Percentiles rank a stretch among this genome's conserved stretches.
Evolutionary conservation across 495 filamentous ascomycete genomes (phyloP).

Genomic region (Daldinia loculata): DNA sequence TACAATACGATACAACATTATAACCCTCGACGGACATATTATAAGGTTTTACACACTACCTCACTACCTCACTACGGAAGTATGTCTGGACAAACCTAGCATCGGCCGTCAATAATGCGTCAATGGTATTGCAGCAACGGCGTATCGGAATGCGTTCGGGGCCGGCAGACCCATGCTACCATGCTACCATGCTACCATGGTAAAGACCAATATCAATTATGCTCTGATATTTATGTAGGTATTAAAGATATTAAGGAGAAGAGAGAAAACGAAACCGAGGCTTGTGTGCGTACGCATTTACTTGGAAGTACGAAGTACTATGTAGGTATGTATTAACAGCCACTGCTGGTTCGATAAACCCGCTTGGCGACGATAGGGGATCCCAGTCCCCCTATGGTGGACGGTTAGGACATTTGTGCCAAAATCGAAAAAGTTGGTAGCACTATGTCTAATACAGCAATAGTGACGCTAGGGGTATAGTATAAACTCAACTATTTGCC

Average conservation of each 20-base stretch:
- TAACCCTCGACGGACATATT: background rate
- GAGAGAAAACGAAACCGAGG: background rate
- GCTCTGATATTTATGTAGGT: constrained; percentile 8
- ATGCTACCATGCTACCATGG: constrained; percentile 2
- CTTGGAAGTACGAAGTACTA: background rate
- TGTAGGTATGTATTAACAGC: background rate
- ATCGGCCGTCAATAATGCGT: constrained; percentile 22
- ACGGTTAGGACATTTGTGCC: too few species aligned
- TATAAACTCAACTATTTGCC: too few species aligned
- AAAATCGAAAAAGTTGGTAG: too few species aligned
- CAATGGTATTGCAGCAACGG: constrained; percentile 13
- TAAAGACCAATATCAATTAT: background rate
- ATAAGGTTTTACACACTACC: constrained; percentile 3
- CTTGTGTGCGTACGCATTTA: background rate
- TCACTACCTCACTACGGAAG: background rate
- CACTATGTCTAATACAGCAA: too few species aligned
- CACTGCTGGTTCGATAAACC: constrained; percentile 1
- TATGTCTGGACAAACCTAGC: constrained; percentile 28
- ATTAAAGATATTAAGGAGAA: background rate
- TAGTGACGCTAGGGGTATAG: too few species aligned
- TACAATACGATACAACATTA: constrained; percentile 32
- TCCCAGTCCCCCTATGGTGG: constrained; percentile 4
- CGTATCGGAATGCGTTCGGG: constrained; percentile 30
- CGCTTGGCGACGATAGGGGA: constrained; percentile 17
- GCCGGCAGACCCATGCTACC: constrained; percentile 13